These are phyloP conservation scores for Euryodendron excelsum DNA, from an alignment of 148 eudicot species.

Conservation along the genomic window DNA sequence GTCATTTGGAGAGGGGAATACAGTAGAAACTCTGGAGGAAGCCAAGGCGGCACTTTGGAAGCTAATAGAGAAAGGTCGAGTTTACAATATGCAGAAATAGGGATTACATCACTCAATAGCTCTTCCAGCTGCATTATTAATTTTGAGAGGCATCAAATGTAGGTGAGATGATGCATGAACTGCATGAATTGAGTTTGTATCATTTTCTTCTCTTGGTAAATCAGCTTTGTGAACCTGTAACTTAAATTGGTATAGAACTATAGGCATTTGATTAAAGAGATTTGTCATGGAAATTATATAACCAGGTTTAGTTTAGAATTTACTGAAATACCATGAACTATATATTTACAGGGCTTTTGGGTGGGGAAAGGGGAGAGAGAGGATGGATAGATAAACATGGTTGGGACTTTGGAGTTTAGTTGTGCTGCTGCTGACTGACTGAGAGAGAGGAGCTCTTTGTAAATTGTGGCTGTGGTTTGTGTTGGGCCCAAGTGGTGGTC, in stretches of 20 bases:
- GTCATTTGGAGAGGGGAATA: slow-evolving; percentile 69
- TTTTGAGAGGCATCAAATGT: neutral
- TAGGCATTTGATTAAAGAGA: neutral
- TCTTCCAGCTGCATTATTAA: neutral
- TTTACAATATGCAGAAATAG: slow-evolving; percentile 61
- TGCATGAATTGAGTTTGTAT: neutral
- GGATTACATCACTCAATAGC: neutral
- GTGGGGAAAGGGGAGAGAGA: too few relatives aligned
- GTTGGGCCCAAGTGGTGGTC: too few relatives aligned
- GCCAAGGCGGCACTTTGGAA: slow-evolving; percentile 84
- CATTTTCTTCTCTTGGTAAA: neutral
- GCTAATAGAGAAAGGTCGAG: slow-evolving; percentile 56
- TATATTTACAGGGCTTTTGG: too few relatives aligned
- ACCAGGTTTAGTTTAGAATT: too few relatives aligned
- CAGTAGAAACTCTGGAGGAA: slow-evolving; percentile 86
- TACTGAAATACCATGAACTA: too few relatives aligned
- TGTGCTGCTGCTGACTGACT: too few relatives aligned
- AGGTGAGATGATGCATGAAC: too few relatives aligned
- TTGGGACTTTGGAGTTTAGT: too few relatives aligned
- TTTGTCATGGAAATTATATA: too few relatives aligned
- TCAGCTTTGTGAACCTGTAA: neutral
- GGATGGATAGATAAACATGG: too few relatives aligned
- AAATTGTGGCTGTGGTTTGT: too few relatives aligned
- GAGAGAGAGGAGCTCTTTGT: too few relatives aligned
- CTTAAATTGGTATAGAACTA: neutral